phyloP scores from a whole-genome alignment of 306 rosid genomes.

The Pyrus communis region DNA sequence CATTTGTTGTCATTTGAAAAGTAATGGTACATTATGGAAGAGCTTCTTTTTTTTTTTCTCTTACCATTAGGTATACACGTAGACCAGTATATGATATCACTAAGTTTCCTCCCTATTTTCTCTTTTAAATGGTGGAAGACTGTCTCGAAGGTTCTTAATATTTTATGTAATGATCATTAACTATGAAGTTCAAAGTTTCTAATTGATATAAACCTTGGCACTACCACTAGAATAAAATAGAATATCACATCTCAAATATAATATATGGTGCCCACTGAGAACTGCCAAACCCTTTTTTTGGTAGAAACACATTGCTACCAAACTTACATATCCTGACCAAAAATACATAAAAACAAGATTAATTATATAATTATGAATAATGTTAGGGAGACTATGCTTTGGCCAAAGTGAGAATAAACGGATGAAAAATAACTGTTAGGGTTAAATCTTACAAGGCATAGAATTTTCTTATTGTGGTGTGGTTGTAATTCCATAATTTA shows the following conservation, averaged over 20 bases:
- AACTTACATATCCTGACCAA: not conserved
- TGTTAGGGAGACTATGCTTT: no score
- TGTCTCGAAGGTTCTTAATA: not conserved
- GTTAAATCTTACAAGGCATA: not conserved
- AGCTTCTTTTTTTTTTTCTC: no score
- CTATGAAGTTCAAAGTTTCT: not conserved
- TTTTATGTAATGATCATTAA: not conserved
- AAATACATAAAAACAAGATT: no score
- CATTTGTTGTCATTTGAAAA: not conserved
- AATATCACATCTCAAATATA: not conserved
- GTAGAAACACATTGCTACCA: not conserved
- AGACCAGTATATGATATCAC: no score
- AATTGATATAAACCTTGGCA: not conserved
- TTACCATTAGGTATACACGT: no score
- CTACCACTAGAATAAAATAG: not conserved
- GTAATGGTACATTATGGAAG: not conserved
- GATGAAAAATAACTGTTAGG: not conserved
- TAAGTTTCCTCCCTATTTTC: not conserved
- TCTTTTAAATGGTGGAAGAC: not conserved
- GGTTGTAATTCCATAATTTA: not conserved
- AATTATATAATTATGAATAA: no score
- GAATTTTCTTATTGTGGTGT: no score
- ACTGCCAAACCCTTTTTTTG: not conserved
- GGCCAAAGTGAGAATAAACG: no score
- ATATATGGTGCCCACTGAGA: not conserved